Conservation (phyloP, 2,329 filamentous ascomycete species). For the Westerdykella ornata region DNA sequence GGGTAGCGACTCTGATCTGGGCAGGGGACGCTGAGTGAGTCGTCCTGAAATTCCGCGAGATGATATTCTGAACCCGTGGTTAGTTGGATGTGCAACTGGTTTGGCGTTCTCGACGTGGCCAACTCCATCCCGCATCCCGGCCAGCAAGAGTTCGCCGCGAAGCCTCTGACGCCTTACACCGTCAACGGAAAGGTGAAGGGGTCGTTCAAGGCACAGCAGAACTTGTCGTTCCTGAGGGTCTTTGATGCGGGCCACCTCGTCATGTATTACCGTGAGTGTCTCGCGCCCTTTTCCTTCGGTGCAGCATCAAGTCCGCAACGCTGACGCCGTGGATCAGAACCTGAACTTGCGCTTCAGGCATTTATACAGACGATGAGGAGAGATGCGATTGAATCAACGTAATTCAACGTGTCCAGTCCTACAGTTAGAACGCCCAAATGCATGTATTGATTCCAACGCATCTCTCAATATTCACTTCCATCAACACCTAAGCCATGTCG, state of each 20-base stretch:
- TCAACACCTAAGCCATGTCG: too few species aligned
- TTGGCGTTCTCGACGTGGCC: slow-evolving; percentile 35
- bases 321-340: slow-evolving; percentile 27
- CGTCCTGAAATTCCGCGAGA: neutral
- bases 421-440: too few species aligned
- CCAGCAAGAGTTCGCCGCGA: slow-evolving; percentile 39
- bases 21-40: slow-evolving; percentile 43
- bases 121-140: slow-evolving; percentile 35
- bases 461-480: too few species aligned
- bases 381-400: slow-evolving; percentile 33
- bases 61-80: neutral
- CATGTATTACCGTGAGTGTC: slow-evolving; percentile 42
- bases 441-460: too few species aligned
- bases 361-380: slow-evolving; percentile 44
- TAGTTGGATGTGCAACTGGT: slow-evolving; percentile 36
- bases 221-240: slow-evolving; percentile 47
- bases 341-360: slow-evolving; percentile 41
- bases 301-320: neutral
- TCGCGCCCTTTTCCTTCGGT: neutral
- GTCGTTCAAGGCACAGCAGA: slow-evolving; percentile 60
- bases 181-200: slow-evolving; percentile 43
- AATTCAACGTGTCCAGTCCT: neutral
- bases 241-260: slow-evolving; percentile 43
- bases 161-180: slow-evolving; percentile 36
- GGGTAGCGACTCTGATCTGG: slow-evolving; percentile 31